A percentile compares a stretch with the other conserved stretches of the same genome.
Evolutionary conservation across 1,284 basidiomycete species (phyloP).

Genomic region (Phylloporus sp.): DNA sequence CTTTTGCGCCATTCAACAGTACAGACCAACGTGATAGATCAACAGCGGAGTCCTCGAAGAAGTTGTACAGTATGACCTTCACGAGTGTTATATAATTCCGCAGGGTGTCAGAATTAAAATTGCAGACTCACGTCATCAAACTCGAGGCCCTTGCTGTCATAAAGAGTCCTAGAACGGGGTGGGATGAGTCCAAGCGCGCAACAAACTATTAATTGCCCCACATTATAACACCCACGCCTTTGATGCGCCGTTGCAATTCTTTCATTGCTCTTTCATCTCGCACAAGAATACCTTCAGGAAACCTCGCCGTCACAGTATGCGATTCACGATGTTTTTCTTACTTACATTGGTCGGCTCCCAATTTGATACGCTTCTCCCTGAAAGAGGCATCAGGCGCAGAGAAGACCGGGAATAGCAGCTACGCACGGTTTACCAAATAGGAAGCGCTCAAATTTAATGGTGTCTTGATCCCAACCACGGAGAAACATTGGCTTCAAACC

Average conservation of each 20-base stretch:
- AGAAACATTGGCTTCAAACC: slow-evolving; percentile 70
- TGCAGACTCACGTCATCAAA: slow-evolving; percentile 70
- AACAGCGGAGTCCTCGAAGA: slow-evolving; percentile 70
- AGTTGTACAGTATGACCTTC: slow-evolving; percentile 75
- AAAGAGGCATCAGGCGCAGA: background rate
- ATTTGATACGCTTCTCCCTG: slow-evolving; percentile 63
- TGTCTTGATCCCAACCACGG: slow-evolving; percentile 59
- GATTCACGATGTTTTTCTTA: background rate
- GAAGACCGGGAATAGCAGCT: background rate
- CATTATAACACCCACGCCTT: no score
- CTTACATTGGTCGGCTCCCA: slow-evolving; percentile 74
- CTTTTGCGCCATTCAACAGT: slow-evolving; percentile 55
- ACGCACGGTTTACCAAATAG: slow-evolving; percentile 58
- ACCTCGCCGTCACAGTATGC: background rate
- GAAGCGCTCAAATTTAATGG: slow-evolving; percentile 64
- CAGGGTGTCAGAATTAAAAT: no score
- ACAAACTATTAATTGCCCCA: background rate
- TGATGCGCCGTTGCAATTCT: no score
- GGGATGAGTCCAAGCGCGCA: background rate
- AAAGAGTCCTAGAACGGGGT: slow-evolving; percentile 60
- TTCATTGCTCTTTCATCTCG: slow-evolving; percentile 63
- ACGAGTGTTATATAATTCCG: no score
- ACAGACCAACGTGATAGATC: slow-evolving; percentile 58
- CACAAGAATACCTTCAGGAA: slow-evolving; percentile 67
- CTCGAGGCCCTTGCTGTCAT: slow-evolving; percentile 78